Base-by-base conservation (phyloP, 164 flowering plant genomes). In the Berberis vulgaris region DNA sequence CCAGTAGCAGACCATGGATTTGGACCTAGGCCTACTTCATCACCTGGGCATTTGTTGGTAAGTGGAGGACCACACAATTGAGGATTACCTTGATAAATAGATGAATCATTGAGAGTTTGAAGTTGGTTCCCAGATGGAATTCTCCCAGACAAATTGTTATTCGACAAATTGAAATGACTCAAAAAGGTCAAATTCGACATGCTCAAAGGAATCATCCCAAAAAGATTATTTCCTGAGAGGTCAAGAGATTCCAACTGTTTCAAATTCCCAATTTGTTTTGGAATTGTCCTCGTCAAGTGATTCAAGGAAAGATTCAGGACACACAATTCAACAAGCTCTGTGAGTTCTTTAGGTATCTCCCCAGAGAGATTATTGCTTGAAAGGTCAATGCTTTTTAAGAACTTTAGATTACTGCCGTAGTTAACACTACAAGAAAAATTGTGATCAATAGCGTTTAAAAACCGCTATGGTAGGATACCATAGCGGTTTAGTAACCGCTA, bases 141-240 rank as follows among this genome's bases (percentile, higher is more conserved):
- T 13, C 11, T 43, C 38, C 79, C 79, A 1, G 64, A 67, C 9
- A 76, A 67, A 52, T 76, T 61, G 54, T 73, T 80, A 55, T 62
- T 11, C 1, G 83, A 77, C 62, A 80, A 60, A 58, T 77, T 77
- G 70, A 80, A 63, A 38, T 59, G 13, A 7, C 43, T 39, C 42
- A 77, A 65, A 13, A 49, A 71, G 1, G 49, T 61, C 60, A 77
- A 38, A 3, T 11, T 9, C 6, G 77, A 55, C 13, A 80, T 43
- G 58, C 62, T 62, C 1, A 3, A 26, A 7, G 78, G 80, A 57
- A 79, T 70, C 49, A 6, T 2, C 1, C 80, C 77, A 1, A 45
- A 65, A n/a, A 79, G 67, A 4, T 57, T 39, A 63, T 76, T 79
- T 4, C 9, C 39, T 26, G 82, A 75, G 9, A 75, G 61, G 65